Conservation (phyloP, 75 land plant genomes). For the Sequoia sempervirens region DNA sequence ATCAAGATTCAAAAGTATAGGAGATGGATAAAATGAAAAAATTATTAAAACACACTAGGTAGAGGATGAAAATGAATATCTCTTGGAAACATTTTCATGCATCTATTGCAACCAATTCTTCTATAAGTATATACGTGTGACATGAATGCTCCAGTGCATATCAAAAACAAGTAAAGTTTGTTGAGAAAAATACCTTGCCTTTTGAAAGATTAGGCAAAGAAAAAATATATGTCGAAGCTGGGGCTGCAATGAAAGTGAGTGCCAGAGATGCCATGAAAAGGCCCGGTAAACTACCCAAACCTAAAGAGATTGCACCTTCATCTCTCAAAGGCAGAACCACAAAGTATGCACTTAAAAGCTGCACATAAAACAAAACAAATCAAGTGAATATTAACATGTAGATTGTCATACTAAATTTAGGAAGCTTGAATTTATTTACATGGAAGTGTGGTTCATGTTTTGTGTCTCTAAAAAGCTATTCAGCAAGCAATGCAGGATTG, state of each 20-base stretch:
- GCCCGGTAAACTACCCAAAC: slow-evolving; percentile 55
- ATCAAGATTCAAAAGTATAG: background rate
- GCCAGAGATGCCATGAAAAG: slow-evolving; percentile 77
- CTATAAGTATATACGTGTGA: background rate
- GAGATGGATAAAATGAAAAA: background rate
- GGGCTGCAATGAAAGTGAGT: slow-evolving; percentile 78
- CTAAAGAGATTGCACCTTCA: slow-evolving; percentile 86
- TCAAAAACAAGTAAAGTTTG: background rate
- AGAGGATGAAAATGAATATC: background rate
- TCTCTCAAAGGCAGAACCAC: slow-evolving; percentile 88
- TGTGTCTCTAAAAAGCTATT: background rate
- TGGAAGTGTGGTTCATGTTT: background rate
- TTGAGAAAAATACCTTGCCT: slow-evolving; percentile 50
- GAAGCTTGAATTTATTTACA: background rate
- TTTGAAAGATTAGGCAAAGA: slow-evolving; percentile 72
- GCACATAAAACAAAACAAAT: slow-evolving; percentile 7
- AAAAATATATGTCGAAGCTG: slow-evolving; percentile 71
- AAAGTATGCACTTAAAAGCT: slow-evolving; percentile 88
- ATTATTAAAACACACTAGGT: background rate
- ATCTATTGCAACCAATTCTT: background rate
- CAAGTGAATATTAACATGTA: background rate
- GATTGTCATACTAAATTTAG: background rate
- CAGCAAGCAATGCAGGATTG: background rate
- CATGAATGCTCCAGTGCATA: background rate
- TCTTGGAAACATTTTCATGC: background rate